Base-by-base conservation (phyloP, 164 flowering plant genomes). In the Kingdonia uniflora region DNA sequence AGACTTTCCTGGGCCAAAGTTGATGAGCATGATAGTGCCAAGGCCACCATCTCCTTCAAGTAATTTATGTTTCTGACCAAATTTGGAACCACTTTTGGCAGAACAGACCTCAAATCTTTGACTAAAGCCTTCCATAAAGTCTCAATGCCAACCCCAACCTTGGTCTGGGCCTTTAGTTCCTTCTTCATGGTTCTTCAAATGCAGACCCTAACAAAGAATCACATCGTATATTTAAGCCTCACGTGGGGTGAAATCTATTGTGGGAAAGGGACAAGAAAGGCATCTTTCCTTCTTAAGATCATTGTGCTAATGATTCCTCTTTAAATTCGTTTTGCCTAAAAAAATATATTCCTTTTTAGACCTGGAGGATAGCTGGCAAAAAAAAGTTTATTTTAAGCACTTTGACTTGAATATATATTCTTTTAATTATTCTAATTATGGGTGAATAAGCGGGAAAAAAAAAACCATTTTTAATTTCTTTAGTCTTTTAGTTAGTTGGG, bases 1-100 rank as follows among this genome's bases (percentile, higher is more conserved):
- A 16, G 13, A 59, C 59, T 63, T 12, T 73, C 77, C 68, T 14
- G 70, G 29, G 41, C 56, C 65, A 41, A 73, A 73, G 29, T 40
- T 58, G 61, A 76, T 51, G 60, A 66, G 75, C 33, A 61, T 51
- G 49, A 68, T 58, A 11, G 77, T 60, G 19, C 72, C 80, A 56
- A 71, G 65, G 35, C 76, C 81, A 41, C 78, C 81, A 58, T 74
- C 76, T 53, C 81, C 78, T 59, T 71, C 76, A n/a, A 74, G 14
- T 6, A 69, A 25, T 20, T 68, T 0, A 55, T 58, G 0, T 69
- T 55, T 55, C 50, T 57, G 12, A 71, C 68, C n/a, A 62, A 14
- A 42, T 65, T 52, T 45, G 76, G 71, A 6, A 66, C 35, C 15
- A 53, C 42, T 55, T 64, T 64, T 14, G 68, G 70, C 42, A 65